These are phyloP conservation scores for Tubosaeta sp. DNA, from an alignment of 768 basidiomycete species.

Conservation along the genomic window DNA sequence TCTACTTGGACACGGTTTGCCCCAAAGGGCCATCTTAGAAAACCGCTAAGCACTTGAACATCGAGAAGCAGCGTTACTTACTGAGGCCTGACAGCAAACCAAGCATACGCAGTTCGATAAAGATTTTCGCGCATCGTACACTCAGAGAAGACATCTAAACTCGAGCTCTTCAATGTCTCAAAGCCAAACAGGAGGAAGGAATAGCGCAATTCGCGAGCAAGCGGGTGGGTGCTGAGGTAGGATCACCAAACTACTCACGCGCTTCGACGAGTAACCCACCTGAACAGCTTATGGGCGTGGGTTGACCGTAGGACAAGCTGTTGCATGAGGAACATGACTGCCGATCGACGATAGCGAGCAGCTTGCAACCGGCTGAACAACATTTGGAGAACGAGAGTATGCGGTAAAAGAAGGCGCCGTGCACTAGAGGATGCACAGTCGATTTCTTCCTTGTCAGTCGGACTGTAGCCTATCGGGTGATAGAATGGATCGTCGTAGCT, in stretches of 20 bases:
- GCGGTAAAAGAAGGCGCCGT: slow-evolving; percentile 73
- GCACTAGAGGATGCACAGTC: slow-evolving; percentile 69
- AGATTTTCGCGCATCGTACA: slow-evolving; percentile 67
- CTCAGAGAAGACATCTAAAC: slow-evolving; percentile 81
- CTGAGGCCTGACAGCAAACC: slow-evolving; percentile 96
- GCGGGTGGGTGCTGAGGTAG: slow-evolving; percentile 72
- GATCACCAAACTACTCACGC: background rate
- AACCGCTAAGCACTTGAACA: background rate
- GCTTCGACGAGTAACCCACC: slow-evolving; percentile 42
- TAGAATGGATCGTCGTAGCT: slow-evolving; percentile 90
- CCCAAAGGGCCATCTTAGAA: slow-evolving; percentile 88
- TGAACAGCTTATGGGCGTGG: slow-evolving; percentile 62
- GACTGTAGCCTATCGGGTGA: slow-evolving; percentile 80
- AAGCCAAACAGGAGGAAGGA: slow-evolving; percentile 91
- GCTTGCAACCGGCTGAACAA: slow-evolving; percentile 90
- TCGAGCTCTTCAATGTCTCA: slow-evolving; percentile 83
- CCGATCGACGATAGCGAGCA: slow-evolving; percentile 80
- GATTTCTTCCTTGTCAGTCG: slow-evolving; percentile 81
- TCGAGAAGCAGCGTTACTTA: slow-evolving; percentile 37
- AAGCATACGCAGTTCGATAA: slow-evolving; percentile 78
- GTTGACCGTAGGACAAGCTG: slow-evolving; percentile 82
- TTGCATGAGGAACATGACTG: slow-evolving; percentile 81
- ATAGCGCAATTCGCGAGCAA: slow-evolving; percentile 88
- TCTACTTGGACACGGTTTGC: slow-evolving; percentile 87
- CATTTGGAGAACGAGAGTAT: slow-evolving; percentile 81